Conservation (phyloP, 495 filamentous ascomycete genomes). For the Aspergillus funiculosus region DNA sequence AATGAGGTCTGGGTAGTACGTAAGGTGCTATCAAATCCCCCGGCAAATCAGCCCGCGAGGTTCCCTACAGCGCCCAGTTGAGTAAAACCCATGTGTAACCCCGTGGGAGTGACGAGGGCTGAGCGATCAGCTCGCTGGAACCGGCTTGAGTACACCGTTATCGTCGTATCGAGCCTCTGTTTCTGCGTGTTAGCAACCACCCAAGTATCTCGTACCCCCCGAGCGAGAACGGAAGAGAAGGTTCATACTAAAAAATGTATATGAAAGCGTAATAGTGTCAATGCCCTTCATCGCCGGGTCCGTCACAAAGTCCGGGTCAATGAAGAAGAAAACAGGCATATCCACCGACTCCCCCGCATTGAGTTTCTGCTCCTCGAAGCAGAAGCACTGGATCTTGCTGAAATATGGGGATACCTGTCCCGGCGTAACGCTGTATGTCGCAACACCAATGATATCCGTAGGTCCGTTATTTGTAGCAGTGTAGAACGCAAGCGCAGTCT, state of each 20-base stretch:
- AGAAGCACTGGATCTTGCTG: conserved; percentile 99
- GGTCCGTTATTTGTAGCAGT: conserved; percentile 87
- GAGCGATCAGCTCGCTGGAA: conserved; percentile 21
- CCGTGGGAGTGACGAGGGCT: background rate
- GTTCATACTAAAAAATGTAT: conserved; percentile 99
- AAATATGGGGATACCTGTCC: conserved; percentile 97
- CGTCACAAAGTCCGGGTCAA: conserved; percentile 90
- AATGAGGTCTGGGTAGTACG: too few relatives aligned
- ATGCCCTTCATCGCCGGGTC: conserved; percentile 91
- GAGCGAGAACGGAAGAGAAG: conserved; percentile 4
- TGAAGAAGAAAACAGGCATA: conserved; percentile 99
- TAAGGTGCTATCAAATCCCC: too few relatives aligned
- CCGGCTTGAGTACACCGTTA: conserved; percentile 58
- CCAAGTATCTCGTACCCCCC: background rate
- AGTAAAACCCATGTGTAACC: background rate
- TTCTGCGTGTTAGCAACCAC: conserved; percentile 16
- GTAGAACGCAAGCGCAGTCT: conserved; percentile 97
- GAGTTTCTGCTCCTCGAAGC: conserved; percentile 93
- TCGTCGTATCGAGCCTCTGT: conserved; percentile 82
- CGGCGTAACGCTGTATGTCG: conserved; percentile 94
- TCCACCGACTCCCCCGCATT: conserved; percentile 96
- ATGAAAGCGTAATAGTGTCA: conserved; percentile 89
- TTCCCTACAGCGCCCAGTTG: too few relatives aligned
- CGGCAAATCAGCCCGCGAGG: too few relatives aligned
- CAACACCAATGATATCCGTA: conserved; percentile 93